Evolutionary conservation across 768 basidiomycete species (phyloP).

Genomic region (Naganishia friedmannii): DNA sequence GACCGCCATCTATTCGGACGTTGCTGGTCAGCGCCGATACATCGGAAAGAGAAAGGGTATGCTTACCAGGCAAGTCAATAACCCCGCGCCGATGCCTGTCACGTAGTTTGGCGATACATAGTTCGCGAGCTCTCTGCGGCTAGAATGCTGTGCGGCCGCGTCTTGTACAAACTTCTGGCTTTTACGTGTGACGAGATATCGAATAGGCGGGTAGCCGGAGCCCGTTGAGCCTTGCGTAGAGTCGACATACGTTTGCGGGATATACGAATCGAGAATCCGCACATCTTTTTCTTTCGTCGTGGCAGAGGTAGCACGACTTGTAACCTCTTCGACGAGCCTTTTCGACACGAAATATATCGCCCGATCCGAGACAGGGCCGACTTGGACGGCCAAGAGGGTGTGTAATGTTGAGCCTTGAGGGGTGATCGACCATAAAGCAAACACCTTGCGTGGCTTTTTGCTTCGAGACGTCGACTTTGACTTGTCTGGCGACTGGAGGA

Average conservation of each 20-base stretch:
- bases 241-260: constrained; percentile 11
- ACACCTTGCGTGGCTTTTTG: not conserved
- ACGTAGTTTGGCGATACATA: constrained; percentile 21
- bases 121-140: not conserved
- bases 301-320: not conserved
- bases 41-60: not conserved
- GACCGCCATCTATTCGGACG: not conserved
- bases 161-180: not conserved
- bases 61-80: constrained; percentile 14
- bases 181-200: not conserved
- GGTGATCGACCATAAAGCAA: not conserved
- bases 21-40: not conserved
- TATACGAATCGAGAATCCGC: constrained; percentile 12
- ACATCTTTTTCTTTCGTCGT: not conserved
- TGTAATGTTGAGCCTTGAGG: not conserved
- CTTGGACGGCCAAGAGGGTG: not conserved
- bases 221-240: not conserved
- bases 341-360: constrained; percentile 7
- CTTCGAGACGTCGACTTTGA: not conserved
- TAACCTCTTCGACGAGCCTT: not conserved
- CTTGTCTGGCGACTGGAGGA: not conserved
- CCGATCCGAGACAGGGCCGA: constrained; percentile 1
- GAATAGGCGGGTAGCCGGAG: constrained; percentile 3
- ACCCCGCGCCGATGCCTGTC: constrained; percentile 10
- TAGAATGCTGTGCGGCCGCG: not conserved